These are phyloP conservation scores for Arthrobotrys conoides DNA, from an alignment of 2,329 filamentous ascomycete species.

Conservation along the genomic window DNA sequence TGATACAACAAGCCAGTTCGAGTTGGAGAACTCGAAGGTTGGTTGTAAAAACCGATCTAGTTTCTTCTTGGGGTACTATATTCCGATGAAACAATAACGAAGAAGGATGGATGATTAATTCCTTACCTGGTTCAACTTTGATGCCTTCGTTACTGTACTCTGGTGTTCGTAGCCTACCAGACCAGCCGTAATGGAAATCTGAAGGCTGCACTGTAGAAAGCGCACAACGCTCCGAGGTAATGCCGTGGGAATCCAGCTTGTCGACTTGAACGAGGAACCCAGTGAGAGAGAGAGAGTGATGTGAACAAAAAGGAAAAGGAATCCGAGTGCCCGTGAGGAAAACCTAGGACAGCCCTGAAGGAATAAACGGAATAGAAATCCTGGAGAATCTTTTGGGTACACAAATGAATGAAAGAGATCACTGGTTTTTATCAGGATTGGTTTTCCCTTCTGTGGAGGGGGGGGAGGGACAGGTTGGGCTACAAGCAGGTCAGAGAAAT, in stretches of 20 bases:
- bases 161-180: conserved; percentile 55
- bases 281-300: conserved; percentile 19
- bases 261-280: conserved; percentile 45
- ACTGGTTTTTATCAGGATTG: conserved; percentile 27
- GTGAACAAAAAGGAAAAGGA: conserved; percentile 23
- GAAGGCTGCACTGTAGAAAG: conserved; percentile 59
- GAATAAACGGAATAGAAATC: conserved; percentile 29
- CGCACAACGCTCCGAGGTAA: conserved; percentile 59
- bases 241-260: conserved; percentile 61
- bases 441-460: conserved; percentile 29
- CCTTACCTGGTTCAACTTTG: conserved; percentile 59
- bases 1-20: conserved; percentile 3
- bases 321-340: conserved; percentile 27
- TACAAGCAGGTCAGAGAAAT: conserved; percentile 34
- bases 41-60: not conserved
- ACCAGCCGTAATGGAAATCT: conserved; percentile 46
- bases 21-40: conserved; percentile 6
- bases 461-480: not conserved
- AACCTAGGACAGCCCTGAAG: conserved; percentile 23
- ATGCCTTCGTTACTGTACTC: conserved; percentile 49
- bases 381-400: conserved; percentile 26
- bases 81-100: not conserved
- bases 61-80: not conserved
- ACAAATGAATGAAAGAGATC: conserved; percentile 17
- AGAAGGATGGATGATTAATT: not conserved